Evolutionary conservation across 306 rosid genomes (phyloP).

Genomic region (Prunus mume): DNA sequence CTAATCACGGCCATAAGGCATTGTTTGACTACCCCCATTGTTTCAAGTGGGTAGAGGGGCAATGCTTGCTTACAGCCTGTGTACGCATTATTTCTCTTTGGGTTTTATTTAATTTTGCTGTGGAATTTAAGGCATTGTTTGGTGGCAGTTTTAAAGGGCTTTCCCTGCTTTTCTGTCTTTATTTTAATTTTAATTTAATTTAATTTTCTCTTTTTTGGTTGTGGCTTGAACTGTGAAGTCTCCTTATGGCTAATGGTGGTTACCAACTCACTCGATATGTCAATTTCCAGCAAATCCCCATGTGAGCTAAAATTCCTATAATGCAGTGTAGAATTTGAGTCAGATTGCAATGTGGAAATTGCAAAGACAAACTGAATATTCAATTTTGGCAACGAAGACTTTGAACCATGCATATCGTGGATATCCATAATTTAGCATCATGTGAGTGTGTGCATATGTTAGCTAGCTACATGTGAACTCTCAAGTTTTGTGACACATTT

Average conservation of each 20-base stretch:
- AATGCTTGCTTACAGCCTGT: constrained; percentile 29
- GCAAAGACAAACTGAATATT: not conserved
- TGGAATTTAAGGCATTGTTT: constrained; percentile 14
- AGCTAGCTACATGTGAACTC: constrained; percentile 33
- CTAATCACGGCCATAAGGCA: constrained; percentile 55
- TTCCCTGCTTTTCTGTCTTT: not conserved
- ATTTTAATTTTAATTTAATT: not conserved
- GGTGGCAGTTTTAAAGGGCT: constrained; percentile 12
- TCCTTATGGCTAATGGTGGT: not conserved
- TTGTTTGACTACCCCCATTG: constrained; percentile 40
- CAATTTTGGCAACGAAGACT: constrained; percentile 15
- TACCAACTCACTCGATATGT: not conserved
- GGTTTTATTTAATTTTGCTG: not conserved
- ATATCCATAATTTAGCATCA: constrained; percentile 17
- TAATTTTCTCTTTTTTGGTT: not conserved
- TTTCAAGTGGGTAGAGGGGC: constrained; percentile 25
- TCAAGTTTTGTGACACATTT: not conserved
- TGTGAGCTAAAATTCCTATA: not conserved
- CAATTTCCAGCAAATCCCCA: not conserved
- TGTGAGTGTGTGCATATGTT: constrained; percentile 33
- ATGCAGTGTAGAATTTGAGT: not conserved
- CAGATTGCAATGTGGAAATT: not conserved
- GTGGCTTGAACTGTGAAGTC: not conserved
- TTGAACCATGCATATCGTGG: not conserved
- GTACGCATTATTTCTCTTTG: not conserved